Conservation (phyloP, 352 stramenopile species). For the Pythium grandisporangium region DNA sequence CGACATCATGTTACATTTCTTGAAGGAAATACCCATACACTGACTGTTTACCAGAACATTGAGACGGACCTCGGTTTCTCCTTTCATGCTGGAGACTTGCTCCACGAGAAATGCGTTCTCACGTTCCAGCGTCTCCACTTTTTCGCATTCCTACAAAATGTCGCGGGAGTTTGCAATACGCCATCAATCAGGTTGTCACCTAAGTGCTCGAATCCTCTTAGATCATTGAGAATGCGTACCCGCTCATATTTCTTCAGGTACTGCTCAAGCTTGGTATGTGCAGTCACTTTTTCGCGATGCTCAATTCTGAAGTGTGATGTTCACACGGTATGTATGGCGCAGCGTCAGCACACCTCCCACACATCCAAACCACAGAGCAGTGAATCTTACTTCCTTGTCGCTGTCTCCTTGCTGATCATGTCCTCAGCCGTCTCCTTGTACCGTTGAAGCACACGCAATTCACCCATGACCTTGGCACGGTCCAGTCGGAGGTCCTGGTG, state of each 20-base stretch:
- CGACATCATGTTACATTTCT: too few relatives aligned
- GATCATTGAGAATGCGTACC: too few relatives aligned
- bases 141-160: constrained; percentile 34
- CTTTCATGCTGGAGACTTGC: constrained; percentile 63
- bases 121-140: constrained; percentile 39
- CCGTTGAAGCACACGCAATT: constrained; percentile 26
- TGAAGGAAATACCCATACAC: too few relatives aligned
- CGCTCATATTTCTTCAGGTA: constrained; percentile 80
- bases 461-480: constrained; percentile 24
- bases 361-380: too few relatives aligned
- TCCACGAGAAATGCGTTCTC: constrained; percentile 64
- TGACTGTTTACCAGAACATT: too few relatives aligned
- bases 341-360: too few relatives aligned
- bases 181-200: too few relatives aligned
- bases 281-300: constrained; percentile 61
- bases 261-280: constrained; percentile 59
- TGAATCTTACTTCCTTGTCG: constrained; percentile 19
- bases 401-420: constrained; percentile 22
- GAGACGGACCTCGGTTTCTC: constrained; percentile 39
- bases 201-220: too few relatives aligned
- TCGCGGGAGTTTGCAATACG: too few relatives aligned
- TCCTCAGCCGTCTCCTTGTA: constrained; percentile 34
- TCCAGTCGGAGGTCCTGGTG: constrained; percentile 29
- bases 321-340: too few relatives aligned
- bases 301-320: constrained; percentile 26